These are phyloP conservation scores for Aspergillus ibericus DNA, from an alignment of 2,329 filamentous ascomycete genomes.

Conservation along the genomic window DNA sequence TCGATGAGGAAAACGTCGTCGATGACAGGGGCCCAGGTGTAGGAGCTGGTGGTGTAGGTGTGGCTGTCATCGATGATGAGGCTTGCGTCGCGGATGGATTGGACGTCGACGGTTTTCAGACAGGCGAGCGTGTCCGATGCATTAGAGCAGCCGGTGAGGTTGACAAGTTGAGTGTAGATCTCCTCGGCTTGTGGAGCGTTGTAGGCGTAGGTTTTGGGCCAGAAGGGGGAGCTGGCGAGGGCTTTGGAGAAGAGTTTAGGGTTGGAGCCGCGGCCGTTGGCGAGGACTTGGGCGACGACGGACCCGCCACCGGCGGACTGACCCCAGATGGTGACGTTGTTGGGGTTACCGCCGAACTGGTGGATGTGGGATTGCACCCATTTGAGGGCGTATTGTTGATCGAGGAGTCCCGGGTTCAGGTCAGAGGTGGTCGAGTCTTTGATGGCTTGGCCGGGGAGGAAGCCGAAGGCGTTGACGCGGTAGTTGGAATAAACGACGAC, in stretches of 20 bases:
- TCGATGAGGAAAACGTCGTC: slow-evolving; percentile 55
- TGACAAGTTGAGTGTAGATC: slow-evolving; percentile 51
- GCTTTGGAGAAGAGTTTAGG: slow-evolving; percentile 53
- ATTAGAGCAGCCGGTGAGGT: slow-evolving; percentile 50
- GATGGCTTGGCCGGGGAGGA: slow-evolving; percentile 53
- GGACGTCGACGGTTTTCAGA: slow-evolving; percentile 56
- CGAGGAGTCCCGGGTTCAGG: slow-evolving; percentile 54
- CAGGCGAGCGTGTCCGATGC: slow-evolving; percentile 51
- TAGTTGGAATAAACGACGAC: slow-evolving; percentile 57
- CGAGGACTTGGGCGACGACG: slow-evolving; percentile 45
- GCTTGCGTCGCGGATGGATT: slow-evolving; percentile 54
- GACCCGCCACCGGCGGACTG: slow-evolving; percentile 57
- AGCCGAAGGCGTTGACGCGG: slow-evolving; percentile 58
- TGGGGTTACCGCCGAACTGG: slow-evolving; percentile 55
- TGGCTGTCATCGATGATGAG: slow-evolving; percentile 51
- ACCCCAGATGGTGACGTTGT: slow-evolving; percentile 56
- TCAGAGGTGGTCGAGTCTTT: slow-evolving; percentile 47
- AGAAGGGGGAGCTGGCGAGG: slow-evolving; percentile 56
- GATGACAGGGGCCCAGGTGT: slow-evolving; percentile 62
- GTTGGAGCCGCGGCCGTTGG: slow-evolving; percentile 45
- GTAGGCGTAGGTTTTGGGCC: slow-evolving; percentile 59
- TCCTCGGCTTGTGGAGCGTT: slow-evolving; percentile 53
- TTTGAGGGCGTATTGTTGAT: slow-evolving; percentile 53
- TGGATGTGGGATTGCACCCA: slow-evolving; percentile 57
- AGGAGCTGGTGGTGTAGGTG: slow-evolving; percentile 57